These are phyloP conservation scores for Flueggea neowawraea DNA, from an alignment of 441 rosid species.

Conservation along the genomic window DNA sequence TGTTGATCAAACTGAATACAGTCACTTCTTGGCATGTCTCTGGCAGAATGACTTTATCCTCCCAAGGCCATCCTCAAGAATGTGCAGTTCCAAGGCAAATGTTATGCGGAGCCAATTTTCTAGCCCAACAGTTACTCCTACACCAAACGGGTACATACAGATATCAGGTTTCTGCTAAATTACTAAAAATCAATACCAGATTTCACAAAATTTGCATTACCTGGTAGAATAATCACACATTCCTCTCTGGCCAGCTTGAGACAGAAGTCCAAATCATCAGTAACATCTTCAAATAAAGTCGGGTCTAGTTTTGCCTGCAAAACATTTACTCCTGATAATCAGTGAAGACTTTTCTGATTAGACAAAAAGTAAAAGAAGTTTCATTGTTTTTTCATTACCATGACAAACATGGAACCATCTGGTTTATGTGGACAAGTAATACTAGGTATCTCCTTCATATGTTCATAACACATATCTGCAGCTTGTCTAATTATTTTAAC, in stretches of 20 bases:
- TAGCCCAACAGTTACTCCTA: constrained; percentile 40
- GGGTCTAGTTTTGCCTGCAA: constrained; percentile 20
- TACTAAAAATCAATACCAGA: too few relatives aligned
- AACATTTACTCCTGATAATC: background rate
- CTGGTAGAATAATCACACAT: constrained; percentile 20
- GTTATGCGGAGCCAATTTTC: constrained; percentile 46
- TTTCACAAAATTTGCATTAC: constrained; percentile 3
- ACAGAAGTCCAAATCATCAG: constrained; percentile 28
- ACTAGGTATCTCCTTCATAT: constrained; percentile 51
- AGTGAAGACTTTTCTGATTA: background rate
- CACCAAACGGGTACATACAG: background rate
- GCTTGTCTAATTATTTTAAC: constrained; percentile 33
- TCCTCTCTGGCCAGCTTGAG: constrained; percentile 22
- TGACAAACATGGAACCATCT: constrained; percentile 47
- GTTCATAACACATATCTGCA: constrained; percentile 45
- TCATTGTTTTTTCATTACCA: constrained; percentile 25
- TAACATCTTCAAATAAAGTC: constrained; percentile 15
- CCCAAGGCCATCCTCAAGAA: constrained; percentile 40
- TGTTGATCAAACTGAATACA: too few relatives aligned
- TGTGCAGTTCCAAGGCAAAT: constrained; percentile 28
- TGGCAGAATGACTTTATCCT: constrained; percentile 35
- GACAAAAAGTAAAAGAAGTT: background rate
- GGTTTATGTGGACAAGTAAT: constrained; percentile 57
- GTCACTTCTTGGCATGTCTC: constrained; percentile 35
- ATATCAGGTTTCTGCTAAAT: too few relatives aligned